Percentiles rank a stretch among this genome's conserved stretches.
These are phyloP conservation scores for Laetiporus sulphureus DNA, from an alignment of 1,284 basidiomycete genomes.

Conservation along the genomic window DNA sequence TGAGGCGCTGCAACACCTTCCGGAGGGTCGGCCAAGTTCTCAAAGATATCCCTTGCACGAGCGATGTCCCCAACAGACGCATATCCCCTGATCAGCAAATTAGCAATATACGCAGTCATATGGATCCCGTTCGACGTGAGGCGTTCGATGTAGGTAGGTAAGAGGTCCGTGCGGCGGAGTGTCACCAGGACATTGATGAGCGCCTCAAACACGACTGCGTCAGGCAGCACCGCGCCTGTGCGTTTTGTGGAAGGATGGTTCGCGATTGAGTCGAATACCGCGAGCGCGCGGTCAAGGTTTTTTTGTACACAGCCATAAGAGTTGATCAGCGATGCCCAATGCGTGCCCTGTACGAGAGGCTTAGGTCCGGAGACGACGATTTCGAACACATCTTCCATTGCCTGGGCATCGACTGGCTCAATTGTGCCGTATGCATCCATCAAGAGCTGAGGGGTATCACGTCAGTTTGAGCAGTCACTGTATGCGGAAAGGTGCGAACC, in stretches of 20 bases:
- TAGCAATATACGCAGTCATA: constrained; percentile 95
- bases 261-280: constrained; percentile 75
- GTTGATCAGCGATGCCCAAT: constrained; percentile 92
- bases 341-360: constrained; percentile 72
- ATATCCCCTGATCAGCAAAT: constrained; percentile 88
- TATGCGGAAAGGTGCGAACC: constrained; percentile 36
- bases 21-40: constrained; percentile 80
- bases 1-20: constrained; percentile 84
- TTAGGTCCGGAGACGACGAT: constrained; percentile 44
- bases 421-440: constrained; percentile 89
- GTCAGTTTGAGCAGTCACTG: background rate
- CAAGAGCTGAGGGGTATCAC: constrained; percentile 51
- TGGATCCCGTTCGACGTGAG: constrained; percentile 66
- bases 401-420: constrained; percentile 72
- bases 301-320: constrained; percentile 81
- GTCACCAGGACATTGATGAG: constrained; percentile 85
- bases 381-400: constrained; percentile 74
- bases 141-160: constrained; percentile 61
- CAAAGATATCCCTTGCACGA: constrained; percentile 74
- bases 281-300: constrained; percentile 73
- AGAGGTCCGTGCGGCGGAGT: constrained; percentile 74
- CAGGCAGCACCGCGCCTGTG: constrained; percentile 40
- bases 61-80: constrained; percentile 69
- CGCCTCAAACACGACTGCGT: constrained; percentile 89
- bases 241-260: constrained; percentile 37